A percentile compares a stretch with the other conserved stretches of the same genome.
Evolutionary conservation across 495 filamentous ascomycete genomes (phyloP).

Genomic region (Podospora appendiculata): DNA sequence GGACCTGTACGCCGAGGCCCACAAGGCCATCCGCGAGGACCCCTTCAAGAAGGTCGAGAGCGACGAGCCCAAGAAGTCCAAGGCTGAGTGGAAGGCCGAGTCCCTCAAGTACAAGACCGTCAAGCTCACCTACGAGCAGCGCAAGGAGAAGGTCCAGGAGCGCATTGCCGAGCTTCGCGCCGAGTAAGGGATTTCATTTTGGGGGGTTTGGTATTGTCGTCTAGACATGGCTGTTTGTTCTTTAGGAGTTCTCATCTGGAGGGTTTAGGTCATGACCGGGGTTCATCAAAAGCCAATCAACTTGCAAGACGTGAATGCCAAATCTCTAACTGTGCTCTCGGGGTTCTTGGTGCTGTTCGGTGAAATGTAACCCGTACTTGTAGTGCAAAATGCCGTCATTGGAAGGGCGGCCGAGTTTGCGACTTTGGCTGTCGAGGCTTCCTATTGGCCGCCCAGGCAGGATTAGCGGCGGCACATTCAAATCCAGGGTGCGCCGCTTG

Average conservation of each 20-base stretch:
- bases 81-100: slow-evolving; percentile 96
- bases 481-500: too few relatives aligned
- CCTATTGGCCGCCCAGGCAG: too few relatives aligned
- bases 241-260: slow-evolving; percentile 18
- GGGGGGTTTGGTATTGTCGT: slow-evolving; percentile 19
- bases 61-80: slow-evolving; percentile 75
- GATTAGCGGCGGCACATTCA: too few relatives aligned
- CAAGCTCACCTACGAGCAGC: slow-evolving; percentile 77
- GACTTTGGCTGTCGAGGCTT: too few relatives aligned
- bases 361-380: too few relatives aligned
- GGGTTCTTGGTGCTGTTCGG: too few relatives aligned
- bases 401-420: too few relatives aligned
- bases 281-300: slow-evolving; percentile 27
- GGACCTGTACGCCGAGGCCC: slow-evolving; percentile 91
- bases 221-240: slow-evolving; percentile 22
- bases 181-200: slow-evolving; percentile 23
- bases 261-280: slow-evolving; percentile 17
- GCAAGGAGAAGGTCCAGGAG: slow-evolving; percentile 68
- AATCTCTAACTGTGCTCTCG: too few relatives aligned
- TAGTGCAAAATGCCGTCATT: too few relatives aligned
- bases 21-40: slow-evolving; percentile 95
- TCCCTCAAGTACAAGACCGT: slow-evolving; percentile 71
- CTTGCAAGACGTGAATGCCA: slow-evolving; percentile 2
- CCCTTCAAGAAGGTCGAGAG: slow-evolving; percentile 90
- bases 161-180: slow-evolving; percentile 71